Evolutionary conservation across 1,139 yeast genomes (phyloP), one percentile per base, ranked within the genome.

Genomic region (Arxiozyma slooffiae): DNA sequence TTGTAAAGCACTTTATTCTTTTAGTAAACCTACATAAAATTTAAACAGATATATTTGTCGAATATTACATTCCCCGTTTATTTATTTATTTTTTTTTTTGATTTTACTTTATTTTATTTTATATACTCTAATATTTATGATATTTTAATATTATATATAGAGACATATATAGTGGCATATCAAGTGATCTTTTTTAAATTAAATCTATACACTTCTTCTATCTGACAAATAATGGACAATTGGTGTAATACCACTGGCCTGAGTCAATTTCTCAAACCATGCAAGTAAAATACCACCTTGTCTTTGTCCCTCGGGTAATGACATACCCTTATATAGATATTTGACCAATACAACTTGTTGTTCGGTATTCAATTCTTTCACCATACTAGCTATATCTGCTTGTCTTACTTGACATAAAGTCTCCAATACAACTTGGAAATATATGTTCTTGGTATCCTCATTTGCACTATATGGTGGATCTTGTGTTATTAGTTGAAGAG

Each of bases 191-290:
- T 30, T 30, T 23, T 11, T 21, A 34, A 34, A 26, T 11, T 21
- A 11, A 21, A 17, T 43, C 51, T 48, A 62, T 41, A 88, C 86
- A 17, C 88, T 80, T 66, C 94, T 78, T 71, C 95, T 79, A 69
- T 90, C 97, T 47, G 89, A 79, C 70, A 89, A 75, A 68, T 80
- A 88, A 60, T 96, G 81, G 48, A 86, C 85, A 60, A 92, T 84
- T 42, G 96, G 86, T 11, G 96, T 96, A 65, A 85, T 81, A 18
- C 97, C 97, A 16, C 90, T 80, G 43, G 79, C 71, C 55, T 85
- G 95, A 41, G 87, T 82, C 24, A 94, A 79, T 69, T 88, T 89
- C 61, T 92, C 97, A 65, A 85, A 88, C 98, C 98, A 94, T 40
- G 82, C 78, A 62, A 94, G 78, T 60, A 94, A 69, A 50, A 83